A percentile compares a stretch with the other conserved stretches of the same genome.
These are phyloP conservation scores for Madurella mycetomatis DNA, from an alignment of 2,329 filamentous ascomycete species.

Conservation along the genomic window DNA sequence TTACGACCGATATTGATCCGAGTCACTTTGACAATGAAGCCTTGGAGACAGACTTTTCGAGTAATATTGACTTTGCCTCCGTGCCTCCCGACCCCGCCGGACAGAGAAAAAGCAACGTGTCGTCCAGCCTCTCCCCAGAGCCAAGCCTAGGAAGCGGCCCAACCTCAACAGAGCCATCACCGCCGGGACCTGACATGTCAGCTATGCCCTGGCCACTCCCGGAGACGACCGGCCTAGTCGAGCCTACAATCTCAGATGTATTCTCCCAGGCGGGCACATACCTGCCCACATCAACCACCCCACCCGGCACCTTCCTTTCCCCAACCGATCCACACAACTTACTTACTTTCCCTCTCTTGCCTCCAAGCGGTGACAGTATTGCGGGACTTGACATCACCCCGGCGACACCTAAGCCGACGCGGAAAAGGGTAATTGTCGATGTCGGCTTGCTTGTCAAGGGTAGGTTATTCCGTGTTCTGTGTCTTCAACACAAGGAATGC, in stretches of 20 bases:
- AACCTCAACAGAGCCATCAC: neutral
- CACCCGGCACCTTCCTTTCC: neutral
- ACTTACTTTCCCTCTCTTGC: conserved; percentile 1
- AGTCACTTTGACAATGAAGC: conserved; percentile 34
- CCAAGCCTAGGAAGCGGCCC: neutral
- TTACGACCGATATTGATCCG: conserved; percentile 53
- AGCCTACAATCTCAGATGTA: no score
- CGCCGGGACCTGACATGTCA: neutral
- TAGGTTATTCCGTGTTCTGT: neutral
- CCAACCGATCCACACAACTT: neutral
- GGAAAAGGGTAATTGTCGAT: conserved; percentile 2
- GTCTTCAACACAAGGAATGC: neutral
- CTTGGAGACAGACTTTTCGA: neutral
- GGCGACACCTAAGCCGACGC: neutral
- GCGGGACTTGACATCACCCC: neutral
- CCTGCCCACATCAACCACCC: no score
- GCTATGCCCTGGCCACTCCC: neutral
- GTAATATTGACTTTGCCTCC: neutral
- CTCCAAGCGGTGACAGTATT: neutral
- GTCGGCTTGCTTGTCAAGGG: conserved; percentile 9
- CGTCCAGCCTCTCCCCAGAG: neutral
- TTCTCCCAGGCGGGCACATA: no score
- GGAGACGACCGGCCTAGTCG: no score
- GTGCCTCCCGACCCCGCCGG: neutral
- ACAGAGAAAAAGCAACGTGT: neutral